These are phyloP conservation scores for Penstemon davidsonii DNA, from an alignment of 257 asterid species.

Conservation along the genomic window DNA sequence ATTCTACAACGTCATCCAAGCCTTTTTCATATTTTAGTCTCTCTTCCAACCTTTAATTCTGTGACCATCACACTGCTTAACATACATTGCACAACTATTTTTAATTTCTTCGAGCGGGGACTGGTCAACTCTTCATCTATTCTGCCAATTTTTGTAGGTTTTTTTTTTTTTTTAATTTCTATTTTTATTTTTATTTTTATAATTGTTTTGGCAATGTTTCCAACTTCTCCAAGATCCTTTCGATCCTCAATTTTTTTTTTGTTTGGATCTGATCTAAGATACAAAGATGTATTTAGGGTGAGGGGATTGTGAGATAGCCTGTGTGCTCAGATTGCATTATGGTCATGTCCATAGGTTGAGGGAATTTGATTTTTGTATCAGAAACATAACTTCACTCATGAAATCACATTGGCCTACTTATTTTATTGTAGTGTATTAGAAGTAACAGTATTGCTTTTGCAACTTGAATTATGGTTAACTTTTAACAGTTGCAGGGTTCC, in stretches of 20 bases:
- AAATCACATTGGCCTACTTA: background rate
- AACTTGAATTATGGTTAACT: background rate
- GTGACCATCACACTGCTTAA: too few species aligned
- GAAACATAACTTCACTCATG: background rate
- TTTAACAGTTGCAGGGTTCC: conserved; percentile 54
- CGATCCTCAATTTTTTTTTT: background rate
- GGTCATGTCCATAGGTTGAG: background rate
- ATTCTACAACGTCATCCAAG: too few species aligned
- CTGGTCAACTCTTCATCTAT: too few species aligned
- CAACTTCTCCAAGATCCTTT: background rate
- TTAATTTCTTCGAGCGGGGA: too few species aligned
- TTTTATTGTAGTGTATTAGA: conserved; percentile 6
- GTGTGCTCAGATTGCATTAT: background rate
- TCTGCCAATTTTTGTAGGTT: too few species aligned
- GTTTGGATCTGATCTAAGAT: background rate
- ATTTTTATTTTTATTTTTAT: too few species aligned
- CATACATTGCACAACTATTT: too few species aligned
- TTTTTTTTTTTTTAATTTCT: too few species aligned
- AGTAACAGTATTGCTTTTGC: background rate
- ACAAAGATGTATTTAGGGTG: background rate
- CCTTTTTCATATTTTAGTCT: background rate
- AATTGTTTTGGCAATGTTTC: background rate
- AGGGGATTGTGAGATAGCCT: background rate
- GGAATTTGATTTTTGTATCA: background rate
- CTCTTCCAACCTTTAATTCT: too few species aligned